phyloP scores from a whole-genome alignment of 805 yeast species.

The Candida boleticola region DNA sequence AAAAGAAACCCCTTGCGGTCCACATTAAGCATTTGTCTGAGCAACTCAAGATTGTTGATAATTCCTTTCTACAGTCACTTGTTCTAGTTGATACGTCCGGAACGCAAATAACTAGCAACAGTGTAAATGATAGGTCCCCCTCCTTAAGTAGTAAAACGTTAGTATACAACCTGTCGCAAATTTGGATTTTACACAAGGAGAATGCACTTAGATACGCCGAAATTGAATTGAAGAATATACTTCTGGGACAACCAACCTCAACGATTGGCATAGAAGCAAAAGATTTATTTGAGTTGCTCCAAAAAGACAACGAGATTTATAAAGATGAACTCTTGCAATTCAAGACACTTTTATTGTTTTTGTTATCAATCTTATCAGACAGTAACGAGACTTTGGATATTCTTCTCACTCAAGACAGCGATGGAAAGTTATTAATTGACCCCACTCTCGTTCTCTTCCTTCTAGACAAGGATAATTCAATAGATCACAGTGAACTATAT shows the following conservation, averaged over 20 bases:
- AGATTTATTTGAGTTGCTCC: background rate
- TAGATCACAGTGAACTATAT: background rate
- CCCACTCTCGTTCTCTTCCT: constrained; percentile 13
- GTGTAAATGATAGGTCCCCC: background rate
- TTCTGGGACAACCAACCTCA: background rate
- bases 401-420: background rate
- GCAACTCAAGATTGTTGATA: background rate
- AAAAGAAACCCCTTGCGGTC: too few species aligned
- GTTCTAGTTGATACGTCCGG: constrained; percentile 1
- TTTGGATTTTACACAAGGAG: constrained; percentile 8
- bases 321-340: background rate
- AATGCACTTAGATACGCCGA: constrained; percentile 4
- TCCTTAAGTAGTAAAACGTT: constrained; percentile 2
- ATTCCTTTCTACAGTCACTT: background rate
- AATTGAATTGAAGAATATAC: background rate
- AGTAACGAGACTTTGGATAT: background rate
- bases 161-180: constrained; percentile 1
- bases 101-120: background rate
- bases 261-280: background rate
- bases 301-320: background rate
- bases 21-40: too few species aligned
- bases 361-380: background rate
- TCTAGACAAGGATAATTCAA: constrained; percentile 1
- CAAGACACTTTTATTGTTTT: background rate
- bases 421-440: constrained; percentile 10